A percentile compares a stretch with the other conserved stretches of the same genome.
Evolutionary conservation across 495 filamentous ascomycete genomes (phyloP).

Genomic region (Parathielavia appendiculata): DNA sequence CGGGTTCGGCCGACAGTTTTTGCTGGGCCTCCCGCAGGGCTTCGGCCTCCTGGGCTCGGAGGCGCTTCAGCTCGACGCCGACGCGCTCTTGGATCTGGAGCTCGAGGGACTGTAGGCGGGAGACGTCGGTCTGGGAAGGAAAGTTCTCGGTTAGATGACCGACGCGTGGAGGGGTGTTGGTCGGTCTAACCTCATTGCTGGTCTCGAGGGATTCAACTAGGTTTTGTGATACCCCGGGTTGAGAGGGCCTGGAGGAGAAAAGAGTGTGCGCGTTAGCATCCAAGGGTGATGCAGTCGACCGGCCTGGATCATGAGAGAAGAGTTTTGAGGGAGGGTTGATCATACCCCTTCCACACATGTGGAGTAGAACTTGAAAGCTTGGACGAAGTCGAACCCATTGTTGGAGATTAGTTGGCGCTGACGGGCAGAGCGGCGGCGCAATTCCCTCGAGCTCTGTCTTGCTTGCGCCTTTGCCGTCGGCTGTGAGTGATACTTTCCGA

Average conservation of each 20-base stretch:
- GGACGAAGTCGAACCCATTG: constrained; percentile 48
- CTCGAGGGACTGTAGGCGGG: constrained; percentile 76
- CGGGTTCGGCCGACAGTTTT: constrained; percentile 44
- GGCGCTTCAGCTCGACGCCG: constrained; percentile 70
- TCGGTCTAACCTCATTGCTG: constrained; percentile 68
- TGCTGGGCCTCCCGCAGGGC: constrained; percentile 59
- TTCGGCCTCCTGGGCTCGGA: constrained; percentile 52
- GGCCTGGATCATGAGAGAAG: not conserved
- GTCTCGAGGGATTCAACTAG: constrained; percentile 76
- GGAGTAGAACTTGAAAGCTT: constrained; percentile 40
- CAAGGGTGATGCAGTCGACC: too few species aligned
- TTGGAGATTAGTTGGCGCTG: constrained; percentile 21
- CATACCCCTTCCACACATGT: constrained; percentile 48
- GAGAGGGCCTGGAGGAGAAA: constrained; percentile 58
- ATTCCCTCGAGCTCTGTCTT: constrained; percentile 9
- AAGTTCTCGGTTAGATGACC: not conserved
- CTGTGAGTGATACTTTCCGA: constrained; percentile 17
- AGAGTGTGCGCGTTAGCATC: not conserved
- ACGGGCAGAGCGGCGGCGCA: not conserved
- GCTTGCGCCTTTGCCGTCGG: constrained; percentile 5
- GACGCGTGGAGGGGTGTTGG: not conserved
- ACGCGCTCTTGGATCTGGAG: constrained; percentile 87
- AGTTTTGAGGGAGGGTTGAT: not conserved
- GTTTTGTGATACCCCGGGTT: constrained; percentile 80
- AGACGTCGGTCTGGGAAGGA: constrained; percentile 66